phyloP scores from a whole-genome alignment of 2,329 filamentous ascomycete species.

The Xylaria sp. region DNA sequence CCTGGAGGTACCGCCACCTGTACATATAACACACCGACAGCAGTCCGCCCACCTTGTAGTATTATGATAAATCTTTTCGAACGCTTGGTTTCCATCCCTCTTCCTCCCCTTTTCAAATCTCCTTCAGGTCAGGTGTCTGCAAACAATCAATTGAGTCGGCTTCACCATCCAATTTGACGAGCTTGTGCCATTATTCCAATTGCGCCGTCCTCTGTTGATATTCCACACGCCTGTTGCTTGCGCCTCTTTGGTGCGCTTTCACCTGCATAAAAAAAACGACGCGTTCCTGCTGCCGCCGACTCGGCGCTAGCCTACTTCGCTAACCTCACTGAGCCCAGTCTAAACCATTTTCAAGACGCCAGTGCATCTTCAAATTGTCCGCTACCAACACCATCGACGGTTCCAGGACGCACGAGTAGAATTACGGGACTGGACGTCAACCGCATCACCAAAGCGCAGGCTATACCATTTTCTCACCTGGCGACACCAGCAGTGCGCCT shows the following conservation, averaged over 20 bases:
- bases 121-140: slow-evolving; percentile 13
- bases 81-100: slow-evolving; percentile 21
- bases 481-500: neutral
- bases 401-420: slow-evolving; percentile 11
- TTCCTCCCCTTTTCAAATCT: slow-evolving; percentile 25
- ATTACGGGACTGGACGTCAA: slow-evolving; percentile 4
- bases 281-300: slow-evolving; percentile 36
- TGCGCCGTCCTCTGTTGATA: slow-evolving; percentile 3
- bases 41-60: slow-evolving; percentile 18
- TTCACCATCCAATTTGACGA: slow-evolving; percentile 11
- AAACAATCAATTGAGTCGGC: slow-evolving; percentile 26
- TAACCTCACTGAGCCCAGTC: slow-evolving; percentile 42
- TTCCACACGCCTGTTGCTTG: slow-evolving; percentile 27
- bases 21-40: slow-evolving; percentile 10
- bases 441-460: neutral
- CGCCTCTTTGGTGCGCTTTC: slow-evolving; percentile 38
- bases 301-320: slow-evolving; percentile 37
- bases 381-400: slow-evolving; percentile 8
- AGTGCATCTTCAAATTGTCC: slow-evolving; percentile 20
- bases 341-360: slow-evolving; percentile 36
- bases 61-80: slow-evolving; percentile 29
- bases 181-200: slow-evolving; percentile 10
- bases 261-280: slow-evolving; percentile 40
- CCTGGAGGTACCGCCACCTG: slow-evolving; percentile 8
- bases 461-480: neutral